phyloP scores from a whole-genome alignment of 345 rosid species.

The Acer negundo region DNA sequence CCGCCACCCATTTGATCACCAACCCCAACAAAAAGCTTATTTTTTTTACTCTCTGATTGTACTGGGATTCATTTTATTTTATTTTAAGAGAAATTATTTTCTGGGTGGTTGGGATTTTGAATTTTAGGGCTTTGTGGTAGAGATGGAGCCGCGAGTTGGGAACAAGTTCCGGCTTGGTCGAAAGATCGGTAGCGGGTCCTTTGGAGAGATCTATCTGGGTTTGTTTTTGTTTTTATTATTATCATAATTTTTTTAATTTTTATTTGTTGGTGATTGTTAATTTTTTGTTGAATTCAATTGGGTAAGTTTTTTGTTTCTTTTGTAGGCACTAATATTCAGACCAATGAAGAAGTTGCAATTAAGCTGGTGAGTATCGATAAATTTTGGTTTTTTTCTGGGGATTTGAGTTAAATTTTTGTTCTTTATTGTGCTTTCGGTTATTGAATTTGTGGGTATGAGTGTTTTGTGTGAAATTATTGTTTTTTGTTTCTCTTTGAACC shows the following conservation, averaged over 20 bases:
- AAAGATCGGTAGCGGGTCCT: slow-evolving; percentile 98
- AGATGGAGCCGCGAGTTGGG: slow-evolving; percentile 81
- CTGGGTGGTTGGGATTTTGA: slow-evolving; percentile 2
- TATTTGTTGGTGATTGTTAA: background rate
- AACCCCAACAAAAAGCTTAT: background rate
- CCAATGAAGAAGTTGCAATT: slow-evolving; percentile 94
- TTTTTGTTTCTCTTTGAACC: background rate
- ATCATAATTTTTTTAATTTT: background rate
- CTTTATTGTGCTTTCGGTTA: background rate
- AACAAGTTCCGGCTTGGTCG: slow-evolving; percentile 89
- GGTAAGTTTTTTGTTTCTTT: background rate
- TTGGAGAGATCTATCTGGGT: slow-evolving; percentile 99
- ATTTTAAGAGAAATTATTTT: background rate
- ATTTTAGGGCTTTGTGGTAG: slow-evolving; percentile 5
- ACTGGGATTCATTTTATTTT: background rate
- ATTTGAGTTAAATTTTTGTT: background rate
- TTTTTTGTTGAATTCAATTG: background rate
- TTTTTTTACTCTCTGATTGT: background rate
- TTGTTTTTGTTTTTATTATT: slow-evolving; percentile 10
- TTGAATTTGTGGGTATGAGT: background rate
- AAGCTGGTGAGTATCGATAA: slow-evolving; percentile 71
- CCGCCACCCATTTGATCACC: background rate
- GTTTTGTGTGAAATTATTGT: background rate
- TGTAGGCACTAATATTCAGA: slow-evolving; percentile 78
- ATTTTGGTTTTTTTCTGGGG: background rate